These are phyloP conservation scores for Podaxis pistillaris DNA, from an alignment of 768 basidiomycete species.

Conservation along the genomic window DNA sequence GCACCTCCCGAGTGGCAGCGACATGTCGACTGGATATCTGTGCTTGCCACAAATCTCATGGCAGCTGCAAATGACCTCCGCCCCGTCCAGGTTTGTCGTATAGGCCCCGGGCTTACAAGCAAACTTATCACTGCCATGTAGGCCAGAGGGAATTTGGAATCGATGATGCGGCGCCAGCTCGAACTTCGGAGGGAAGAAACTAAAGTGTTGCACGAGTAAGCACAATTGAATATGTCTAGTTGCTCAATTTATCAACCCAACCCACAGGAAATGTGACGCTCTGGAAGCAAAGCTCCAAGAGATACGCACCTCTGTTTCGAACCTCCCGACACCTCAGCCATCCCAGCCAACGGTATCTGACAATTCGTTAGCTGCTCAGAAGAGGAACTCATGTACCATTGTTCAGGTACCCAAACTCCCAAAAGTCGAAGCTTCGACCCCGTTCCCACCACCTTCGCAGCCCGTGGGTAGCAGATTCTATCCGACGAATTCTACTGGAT, in stretches of 20 bases:
- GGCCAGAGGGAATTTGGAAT: constrained; percentile 80
- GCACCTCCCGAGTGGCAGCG: constrained; percentile 69
- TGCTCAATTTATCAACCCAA: constrained; percentile 1
- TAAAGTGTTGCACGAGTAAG: constrained; percentile 63
- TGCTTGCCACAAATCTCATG: constrained; percentile 85
- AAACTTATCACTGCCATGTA: constrained; percentile 24
- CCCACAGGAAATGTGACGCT: constrained; percentile 64
- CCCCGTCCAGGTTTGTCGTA: constrained; percentile 69
- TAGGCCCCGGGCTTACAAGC: background rate
- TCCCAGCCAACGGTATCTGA: background rate
- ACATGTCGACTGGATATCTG: constrained; percentile 77
- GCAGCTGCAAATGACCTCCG: constrained; percentile 87
- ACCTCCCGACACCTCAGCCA: background rate
- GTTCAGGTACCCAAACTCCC: background rate
- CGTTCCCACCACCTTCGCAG: background rate
- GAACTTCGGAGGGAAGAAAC: constrained; percentile 76
- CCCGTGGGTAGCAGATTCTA: background rate
- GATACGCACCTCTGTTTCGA: constrained; percentile 38
- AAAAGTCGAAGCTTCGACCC: background rate
- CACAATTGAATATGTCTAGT: constrained; percentile 5
- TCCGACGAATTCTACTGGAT: background rate
- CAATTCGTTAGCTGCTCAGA: no score
- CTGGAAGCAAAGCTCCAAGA: constrained; percentile 63
- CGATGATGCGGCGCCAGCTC: constrained; percentile 79
- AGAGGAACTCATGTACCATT: no score